These are phyloP conservation scores for Beauveria scarabaeidicola DNA, from an alignment of 2,329 filamentous ascomycete genomes.

Conservation along the genomic window DNA sequence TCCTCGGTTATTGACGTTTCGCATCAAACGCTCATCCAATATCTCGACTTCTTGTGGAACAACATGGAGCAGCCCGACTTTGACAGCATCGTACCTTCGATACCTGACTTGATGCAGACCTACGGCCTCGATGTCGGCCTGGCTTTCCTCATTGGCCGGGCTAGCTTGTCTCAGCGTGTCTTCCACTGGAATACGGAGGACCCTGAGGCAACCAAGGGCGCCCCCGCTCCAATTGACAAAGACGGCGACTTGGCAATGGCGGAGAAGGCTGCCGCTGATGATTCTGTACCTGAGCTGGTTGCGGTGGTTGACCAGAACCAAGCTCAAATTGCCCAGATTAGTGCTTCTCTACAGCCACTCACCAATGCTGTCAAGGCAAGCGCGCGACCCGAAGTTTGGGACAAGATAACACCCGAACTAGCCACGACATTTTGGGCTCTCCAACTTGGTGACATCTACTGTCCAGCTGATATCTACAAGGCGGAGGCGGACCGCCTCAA, in stretches of 20 bases:
- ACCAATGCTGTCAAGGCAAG: conserved; percentile 58
- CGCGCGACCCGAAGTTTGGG: conserved; percentile 56
- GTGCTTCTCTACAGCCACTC: conserved; percentile 53
- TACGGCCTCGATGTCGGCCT: conserved; percentile 73
- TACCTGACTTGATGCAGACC: conserved; percentile 63
- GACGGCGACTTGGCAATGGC: conserved; percentile 52
- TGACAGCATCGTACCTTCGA: conserved; percentile 65
- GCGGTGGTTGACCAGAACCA: conserved; percentile 23
- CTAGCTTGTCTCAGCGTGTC: conserved; percentile 62
- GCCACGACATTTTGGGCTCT: conserved; percentile 91
- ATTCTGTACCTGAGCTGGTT: conserved; percentile 19
- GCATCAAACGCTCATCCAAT: conserved; percentile 76
- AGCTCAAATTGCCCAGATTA: conserved; percentile 19
- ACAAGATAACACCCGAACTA: conserved; percentile 67
- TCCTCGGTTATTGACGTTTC: conserved; percentile 86
- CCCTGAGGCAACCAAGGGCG: conserved; percentile 22
- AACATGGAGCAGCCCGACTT: conserved; percentile 72
- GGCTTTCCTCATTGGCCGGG: conserved; percentile 76
- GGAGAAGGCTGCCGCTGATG: conserved; percentile 23
- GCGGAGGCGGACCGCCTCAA: conserved; percentile 63
- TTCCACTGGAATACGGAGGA: conserved; percentile 33
- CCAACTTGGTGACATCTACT: conserved; percentile 69
- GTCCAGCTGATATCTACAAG: conserved; percentile 70
- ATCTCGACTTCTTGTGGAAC: conserved; percentile 77
- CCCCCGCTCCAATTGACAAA: conserved; percentile 31